These are phyloP conservation scores for Emmonsiellopsis sp. DNA, from an alignment of 2,329 filamentous ascomycete species.

Conservation along the genomic window DNA sequence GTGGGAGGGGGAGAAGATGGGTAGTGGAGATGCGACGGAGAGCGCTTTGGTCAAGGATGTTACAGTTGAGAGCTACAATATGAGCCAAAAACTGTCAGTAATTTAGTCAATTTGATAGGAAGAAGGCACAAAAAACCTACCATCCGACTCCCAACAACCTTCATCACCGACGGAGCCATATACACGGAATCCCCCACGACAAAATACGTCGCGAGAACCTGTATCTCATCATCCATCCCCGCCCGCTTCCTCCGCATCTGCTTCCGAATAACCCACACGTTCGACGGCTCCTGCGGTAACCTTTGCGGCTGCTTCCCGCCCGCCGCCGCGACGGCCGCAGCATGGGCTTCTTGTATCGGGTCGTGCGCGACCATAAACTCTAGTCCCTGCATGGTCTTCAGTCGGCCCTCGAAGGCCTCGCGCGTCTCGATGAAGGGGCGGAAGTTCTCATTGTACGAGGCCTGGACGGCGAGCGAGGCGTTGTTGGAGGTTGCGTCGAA, in stretches of 20 bases:
- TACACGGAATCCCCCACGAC: slow-evolving; percentile 51
- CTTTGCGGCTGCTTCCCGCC: slow-evolving; percentile 9
- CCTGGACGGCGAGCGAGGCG: slow-evolving; percentile 45
- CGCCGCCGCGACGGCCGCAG: slow-evolving; percentile 16
- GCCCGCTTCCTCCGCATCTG: slow-evolving; percentile 41
- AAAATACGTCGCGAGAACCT: slow-evolving; percentile 49
- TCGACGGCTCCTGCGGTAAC: slow-evolving; percentile 36
- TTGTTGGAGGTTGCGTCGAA: slow-evolving; percentile 55
- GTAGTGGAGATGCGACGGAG: slow-evolving; percentile 43
- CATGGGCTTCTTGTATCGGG: slow-evolving; percentile 39
- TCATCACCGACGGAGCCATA: slow-evolving; percentile 52
- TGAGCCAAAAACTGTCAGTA: not conserved
- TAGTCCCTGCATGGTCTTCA: slow-evolving; percentile 46
- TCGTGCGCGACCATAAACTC: slow-evolving; percentile 53
- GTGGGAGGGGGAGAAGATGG: slow-evolving; percentile 48
- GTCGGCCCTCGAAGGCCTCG: slow-evolving; percentile 44
- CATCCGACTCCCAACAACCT: slow-evolving; percentile 47
- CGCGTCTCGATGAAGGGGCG: slow-evolving; percentile 45
- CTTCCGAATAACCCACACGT: slow-evolving; percentile 53
- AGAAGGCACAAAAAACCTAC: slow-evolving; percentile 27
- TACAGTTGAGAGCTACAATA: slow-evolving; percentile 43
- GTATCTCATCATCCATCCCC: slow-evolving; percentile 39
- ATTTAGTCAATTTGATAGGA: not conserved
- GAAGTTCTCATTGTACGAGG: slow-evolving; percentile 39
- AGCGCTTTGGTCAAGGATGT: slow-evolving; percentile 48